phyloP scores from a whole-genome alignment of 148 eudicot genomes.

The Hydrangea macrophylla region DNA sequence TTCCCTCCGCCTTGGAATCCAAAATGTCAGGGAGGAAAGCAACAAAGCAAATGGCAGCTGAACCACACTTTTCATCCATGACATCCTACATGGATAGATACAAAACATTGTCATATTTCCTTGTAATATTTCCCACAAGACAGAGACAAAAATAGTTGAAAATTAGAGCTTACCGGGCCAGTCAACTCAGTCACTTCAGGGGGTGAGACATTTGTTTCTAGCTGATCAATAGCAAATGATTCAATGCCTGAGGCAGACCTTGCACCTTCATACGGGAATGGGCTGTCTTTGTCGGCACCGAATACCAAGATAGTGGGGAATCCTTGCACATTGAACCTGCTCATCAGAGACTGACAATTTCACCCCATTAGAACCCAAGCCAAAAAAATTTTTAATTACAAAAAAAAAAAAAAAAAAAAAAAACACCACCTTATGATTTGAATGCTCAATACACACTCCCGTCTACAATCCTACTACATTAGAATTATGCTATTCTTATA shows the following conservation, averaged over 20 bases:
- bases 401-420: too few relatives aligned
- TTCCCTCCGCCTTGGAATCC: conserved; percentile 92
- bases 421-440: too few relatives aligned
- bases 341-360: conserved; percentile 69
- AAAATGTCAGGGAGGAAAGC: conserved; percentile 91
- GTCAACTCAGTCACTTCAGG: conserved; percentile 86
- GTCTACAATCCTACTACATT: conserved; percentile 17
- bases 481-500: conserved; percentile 11
- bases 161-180: conserved; percentile 49
- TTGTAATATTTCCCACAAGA: background rate
- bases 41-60: conserved; percentile 94
- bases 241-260: conserved; percentile 87
- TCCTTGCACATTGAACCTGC: conserved; percentile 89
- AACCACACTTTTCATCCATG: conserved; percentile 91
- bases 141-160: background rate
- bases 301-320: conserved; percentile 90
- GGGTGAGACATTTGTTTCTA: conserved; percentile 79
- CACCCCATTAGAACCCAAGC: conserved; percentile 28
- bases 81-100: conserved; percentile 49
- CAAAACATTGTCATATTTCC: background rate
- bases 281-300: conserved; percentile 93
- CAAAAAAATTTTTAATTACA: too few relatives aligned
- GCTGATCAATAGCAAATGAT: conserved; percentile 78
- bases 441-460: too few relatives aligned
- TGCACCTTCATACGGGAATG: conserved; percentile 78